These are phyloP conservation scores for Collybia sp. DNA, from an alignment of 768 basidiomycete genomes.

Conservation along the genomic window DNA sequence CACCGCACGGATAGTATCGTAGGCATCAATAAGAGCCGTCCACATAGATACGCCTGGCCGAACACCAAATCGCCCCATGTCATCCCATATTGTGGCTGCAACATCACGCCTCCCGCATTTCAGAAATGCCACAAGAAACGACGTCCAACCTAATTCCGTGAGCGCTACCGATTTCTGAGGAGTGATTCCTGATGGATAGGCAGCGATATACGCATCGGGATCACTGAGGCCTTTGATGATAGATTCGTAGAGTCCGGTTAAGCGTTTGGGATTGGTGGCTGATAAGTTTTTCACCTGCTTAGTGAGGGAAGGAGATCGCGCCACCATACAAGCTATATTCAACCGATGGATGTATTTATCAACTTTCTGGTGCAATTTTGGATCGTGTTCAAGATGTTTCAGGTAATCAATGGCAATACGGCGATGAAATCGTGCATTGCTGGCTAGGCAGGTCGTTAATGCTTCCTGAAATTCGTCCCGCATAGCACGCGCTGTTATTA, in stretches of 20 bases:
- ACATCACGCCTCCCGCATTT: constrained; percentile 48
- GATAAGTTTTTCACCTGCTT: constrained; percentile 47
- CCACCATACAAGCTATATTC: constrained; percentile 45
- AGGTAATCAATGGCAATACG: constrained; percentile 35
- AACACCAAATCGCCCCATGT: constrained; percentile 47
- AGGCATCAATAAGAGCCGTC: constrained; percentile 68
- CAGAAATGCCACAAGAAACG: constrained; percentile 64
- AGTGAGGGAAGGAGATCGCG: constrained; percentile 42
- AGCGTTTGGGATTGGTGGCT: constrained; percentile 19
- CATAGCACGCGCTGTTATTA: constrained; percentile 58
- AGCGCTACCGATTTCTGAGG: constrained; percentile 41
- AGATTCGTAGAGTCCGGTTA: constrained; percentile 46
- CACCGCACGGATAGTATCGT: constrained; percentile 44
- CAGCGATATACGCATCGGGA: constrained; percentile 49
- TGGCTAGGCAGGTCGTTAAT: constrained; percentile 35
- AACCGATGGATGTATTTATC: constrained; percentile 42
- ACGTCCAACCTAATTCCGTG: constrained; percentile 55
- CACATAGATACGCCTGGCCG: constrained; percentile 56
- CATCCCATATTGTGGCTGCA: constrained; percentile 65
- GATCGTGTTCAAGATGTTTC: constrained; percentile 25
- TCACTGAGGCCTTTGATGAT: constrained; percentile 48
- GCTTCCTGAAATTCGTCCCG: constrained; percentile 54
- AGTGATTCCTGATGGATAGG: constrained; percentile 31
- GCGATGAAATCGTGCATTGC: constrained; percentile 28
- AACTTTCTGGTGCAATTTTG: constrained; percentile 35